phyloP scores from a whole-genome alignment of 2,329 filamentous ascomycete species.

The Pseudogymnoascus sp. region DNA sequence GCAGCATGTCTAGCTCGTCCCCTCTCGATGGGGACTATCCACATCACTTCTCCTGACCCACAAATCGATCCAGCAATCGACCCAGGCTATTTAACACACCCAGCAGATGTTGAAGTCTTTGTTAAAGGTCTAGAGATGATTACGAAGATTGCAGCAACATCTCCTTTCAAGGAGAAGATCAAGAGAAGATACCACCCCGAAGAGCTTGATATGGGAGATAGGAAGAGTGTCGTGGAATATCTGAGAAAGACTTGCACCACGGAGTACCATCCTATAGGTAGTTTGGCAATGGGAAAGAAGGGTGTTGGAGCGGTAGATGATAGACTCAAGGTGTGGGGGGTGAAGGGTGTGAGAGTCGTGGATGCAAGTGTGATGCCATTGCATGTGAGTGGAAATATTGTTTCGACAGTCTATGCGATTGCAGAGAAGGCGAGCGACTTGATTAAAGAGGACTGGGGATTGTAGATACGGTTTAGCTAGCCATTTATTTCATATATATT shows the following conservation, averaged over 20 bases:
- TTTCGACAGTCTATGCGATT: conserved; percentile 74
- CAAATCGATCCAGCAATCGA: conserved; percentile 33
- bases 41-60: conserved; percentile 33
- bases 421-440: conserved; percentile 80
- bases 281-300: conserved; percentile 73
- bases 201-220: conserved; percentile 11
- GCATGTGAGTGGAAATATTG: conserved; percentile 76
- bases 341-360: conserved; percentile 66
- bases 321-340: conserved; percentile 60
- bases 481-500: not conserved
- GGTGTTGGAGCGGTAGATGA: conserved; percentile 71
- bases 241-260: conserved; percentile 15
- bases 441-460: conserved; percentile 36
- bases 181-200: conserved; percentile 11
- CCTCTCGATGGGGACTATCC: conserved; percentile 35
- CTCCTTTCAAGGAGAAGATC: conserved; percentile 16
- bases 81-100: conserved; percentile 36
- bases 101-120: conserved; percentile 32
- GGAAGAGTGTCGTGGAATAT: conserved; percentile 7
- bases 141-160: conserved; percentile 12
- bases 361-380: conserved; percentile 80
- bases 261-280: conserved; percentile 71
- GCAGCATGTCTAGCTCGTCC: conserved; percentile 35
- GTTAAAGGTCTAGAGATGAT: conserved; percentile 12
- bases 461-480: not conserved